Evolutionary conservation across 1,284 basidiomycete genomes (phyloP).

Genomic region (Ganoderma multipileum): DNA sequence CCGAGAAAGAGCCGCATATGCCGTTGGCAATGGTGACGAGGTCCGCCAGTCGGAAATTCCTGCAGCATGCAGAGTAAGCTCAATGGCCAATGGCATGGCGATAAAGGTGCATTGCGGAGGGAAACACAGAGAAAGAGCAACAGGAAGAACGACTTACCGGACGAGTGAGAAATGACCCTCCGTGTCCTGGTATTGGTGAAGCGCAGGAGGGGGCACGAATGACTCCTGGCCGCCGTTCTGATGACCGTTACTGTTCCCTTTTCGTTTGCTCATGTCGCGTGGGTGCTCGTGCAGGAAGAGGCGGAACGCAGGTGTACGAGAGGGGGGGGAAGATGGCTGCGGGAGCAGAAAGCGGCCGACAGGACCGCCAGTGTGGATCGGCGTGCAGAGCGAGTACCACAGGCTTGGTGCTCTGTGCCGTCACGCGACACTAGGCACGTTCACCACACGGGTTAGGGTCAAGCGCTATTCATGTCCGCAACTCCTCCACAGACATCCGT

Average conservation of each 20-base stretch:
- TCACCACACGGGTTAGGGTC: slow-evolving; percentile 20
- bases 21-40: slow-evolving; percentile 99
- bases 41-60: slow-evolving; percentile 98
- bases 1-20: slow-evolving; percentile 95
- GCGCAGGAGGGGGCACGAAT: slow-evolving; percentile 43
- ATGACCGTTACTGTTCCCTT: slow-evolving; percentile 23
- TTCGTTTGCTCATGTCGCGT: slow-evolving; percentile 43
- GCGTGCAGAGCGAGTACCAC: slow-evolving; percentile 7
- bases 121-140: slow-evolving; percentile 9
- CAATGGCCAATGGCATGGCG: neutral
- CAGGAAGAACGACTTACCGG: slow-evolving; percentile 58
- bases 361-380: slow-evolving; percentile 18
- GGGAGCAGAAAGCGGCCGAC: neutral
- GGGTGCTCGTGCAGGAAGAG: neutral
- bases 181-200: slow-evolving; percentile 88
- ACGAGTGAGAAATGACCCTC: slow-evolving; percentile 96
- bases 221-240: slow-evolving; percentile 26
- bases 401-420: neutral
- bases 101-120: neutral
- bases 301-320: neutral
- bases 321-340: slow-evolving; percentile 2
- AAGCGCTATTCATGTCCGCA: neutral
- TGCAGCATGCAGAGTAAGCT: slow-evolving; percentile 41
- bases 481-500: neutral
- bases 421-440: slow-evolving; percentile 21